Conservation (phyloP, 2,329 filamentous ascomycete species). For the Neocatenulostroma microsporum region DNA sequence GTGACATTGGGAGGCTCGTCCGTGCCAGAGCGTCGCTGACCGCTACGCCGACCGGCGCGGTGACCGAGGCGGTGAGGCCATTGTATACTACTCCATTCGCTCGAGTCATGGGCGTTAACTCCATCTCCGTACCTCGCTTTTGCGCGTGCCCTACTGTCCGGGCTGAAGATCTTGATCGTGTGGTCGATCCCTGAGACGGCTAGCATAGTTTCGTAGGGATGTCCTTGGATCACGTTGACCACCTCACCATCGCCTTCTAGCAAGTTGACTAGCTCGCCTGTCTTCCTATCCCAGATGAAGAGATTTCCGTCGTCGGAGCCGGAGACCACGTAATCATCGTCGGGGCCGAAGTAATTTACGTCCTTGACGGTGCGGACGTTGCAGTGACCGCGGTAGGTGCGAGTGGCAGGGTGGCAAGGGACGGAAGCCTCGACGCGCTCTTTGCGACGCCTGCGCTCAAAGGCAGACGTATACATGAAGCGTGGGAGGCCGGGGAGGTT, state of each 20-base stretch:
- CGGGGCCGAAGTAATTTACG: constrained; percentile 58
- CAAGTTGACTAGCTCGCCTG: constrained; percentile 54
- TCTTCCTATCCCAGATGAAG: constrained; percentile 62
- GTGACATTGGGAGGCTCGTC: no score
- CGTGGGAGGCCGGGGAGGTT: constrained; percentile 20
- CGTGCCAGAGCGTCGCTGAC: no score
- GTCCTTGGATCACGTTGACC: constrained; percentile 62
- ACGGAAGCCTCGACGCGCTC: constrained; percentile 48
- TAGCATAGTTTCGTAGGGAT: constrained; percentile 60
- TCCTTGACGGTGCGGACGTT: constrained; percentile 62
- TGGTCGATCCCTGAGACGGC: constrained; percentile 61
- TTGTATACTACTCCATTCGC: no score
- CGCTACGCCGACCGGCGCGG: no score
- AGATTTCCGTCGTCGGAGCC: constrained; percentile 59
- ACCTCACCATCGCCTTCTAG: constrained; percentile 60
- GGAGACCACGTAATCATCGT: constrained; percentile 62
- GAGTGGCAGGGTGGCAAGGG: constrained; percentile 50
- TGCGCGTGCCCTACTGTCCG: constrained; percentile 50
- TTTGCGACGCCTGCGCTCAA: constrained; percentile 40
- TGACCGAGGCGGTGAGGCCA: no score
- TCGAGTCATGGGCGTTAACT: constrained; percentile 43
- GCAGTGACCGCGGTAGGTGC: constrained; percentile 56
- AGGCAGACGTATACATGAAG: constrained; percentile 42
- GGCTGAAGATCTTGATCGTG: constrained; percentile 61
- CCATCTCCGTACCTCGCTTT: constrained; percentile 51